Evolutionary conservation across 257 asterid genomes (phyloP).

Genomic region (Petrea volubilis): DNA sequence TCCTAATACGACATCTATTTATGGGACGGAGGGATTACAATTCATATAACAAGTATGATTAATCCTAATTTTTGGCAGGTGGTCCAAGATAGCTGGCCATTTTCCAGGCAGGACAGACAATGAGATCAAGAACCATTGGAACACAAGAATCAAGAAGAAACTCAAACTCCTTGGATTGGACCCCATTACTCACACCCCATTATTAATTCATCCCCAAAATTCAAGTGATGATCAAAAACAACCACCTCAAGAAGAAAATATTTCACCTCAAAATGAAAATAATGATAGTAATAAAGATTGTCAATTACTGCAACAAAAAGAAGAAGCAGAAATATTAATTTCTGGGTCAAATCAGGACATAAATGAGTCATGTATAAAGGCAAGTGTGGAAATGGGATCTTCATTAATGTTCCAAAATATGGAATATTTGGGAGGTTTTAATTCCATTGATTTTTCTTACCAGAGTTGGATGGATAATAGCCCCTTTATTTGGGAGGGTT

Average conservation of each 20-base stretch:
- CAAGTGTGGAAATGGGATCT: slow-evolving; percentile 15
- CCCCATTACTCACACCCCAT: slow-evolving; percentile 36
- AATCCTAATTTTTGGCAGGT: slow-evolving; percentile 29
- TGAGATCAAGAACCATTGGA: slow-evolving; percentile 44
- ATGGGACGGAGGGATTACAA: no score
- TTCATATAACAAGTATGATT: no score
- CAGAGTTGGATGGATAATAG: slow-evolving; percentile 41
- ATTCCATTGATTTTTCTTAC: slow-evolving; percentile 31
- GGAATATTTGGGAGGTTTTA: slow-evolving; percentile 9
- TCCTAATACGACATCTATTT: no score
- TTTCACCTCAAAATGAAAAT: background rate
- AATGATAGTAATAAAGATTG: background rate
- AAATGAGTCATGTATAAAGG: background rate
- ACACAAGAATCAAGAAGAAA: slow-evolving; percentile 40
- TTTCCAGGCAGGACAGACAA: slow-evolving; percentile 44
- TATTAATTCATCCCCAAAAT: background rate
- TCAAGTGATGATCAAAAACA: background rate
- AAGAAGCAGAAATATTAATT: slow-evolving; percentile 4
- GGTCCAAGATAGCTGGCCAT: slow-evolving; percentile 71
- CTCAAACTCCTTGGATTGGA: slow-evolving; percentile 34
- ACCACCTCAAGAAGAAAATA: slow-evolving; percentile 16
- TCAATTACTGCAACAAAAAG: slow-evolving; percentile 14
- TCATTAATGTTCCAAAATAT: slow-evolving; percentile 7
- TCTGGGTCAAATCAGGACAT: background rate
- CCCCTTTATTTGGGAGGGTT: slow-evolving; percentile 50